These are phyloP conservation scores for Vaccinium darrowii DNA, from an alignment of 148 eudicot genomes.

Conservation along the genomic window DNA sequence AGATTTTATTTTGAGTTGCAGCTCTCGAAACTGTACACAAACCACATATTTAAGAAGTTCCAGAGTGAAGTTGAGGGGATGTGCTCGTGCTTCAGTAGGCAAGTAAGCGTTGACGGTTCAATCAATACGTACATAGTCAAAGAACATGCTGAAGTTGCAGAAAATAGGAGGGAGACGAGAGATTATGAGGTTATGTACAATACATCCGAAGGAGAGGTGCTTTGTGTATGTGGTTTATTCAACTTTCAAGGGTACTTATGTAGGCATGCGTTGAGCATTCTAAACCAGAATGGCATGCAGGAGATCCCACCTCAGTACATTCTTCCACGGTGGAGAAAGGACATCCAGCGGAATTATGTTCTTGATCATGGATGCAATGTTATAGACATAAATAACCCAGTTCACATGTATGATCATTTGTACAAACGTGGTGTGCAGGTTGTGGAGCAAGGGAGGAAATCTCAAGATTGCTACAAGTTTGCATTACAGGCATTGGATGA, in stretches of 20 bases:
- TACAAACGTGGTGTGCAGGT: slow-evolving; percentile 31
- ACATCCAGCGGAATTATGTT: slow-evolving; percentile 20
- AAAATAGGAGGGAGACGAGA: slow-evolving; percentile 23
- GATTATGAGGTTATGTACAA: slow-evolving; percentile 34
- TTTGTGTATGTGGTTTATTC: slow-evolving; percentile 37
- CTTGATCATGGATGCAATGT: slow-evolving; percentile 18
- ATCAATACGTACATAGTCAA: slow-evolving; percentile 28
- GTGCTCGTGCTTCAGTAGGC: slow-evolving; percentile 32
- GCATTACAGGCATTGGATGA: slow-evolving; percentile 26
- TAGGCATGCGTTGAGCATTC: slow-evolving; percentile 30
- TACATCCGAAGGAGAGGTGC: slow-evolving; percentile 25
- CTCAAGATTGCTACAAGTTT: slow-evolving; percentile 28
- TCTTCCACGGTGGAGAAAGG: slow-evolving; percentile 42
- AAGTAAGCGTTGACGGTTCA: slow-evolving; percentile 26
- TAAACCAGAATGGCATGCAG: slow-evolving; percentile 29
- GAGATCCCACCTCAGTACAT: slow-evolving; percentile 41
- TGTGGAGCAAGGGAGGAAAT: slow-evolving; percentile 33
- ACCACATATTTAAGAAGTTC: slow-evolving; percentile 25
- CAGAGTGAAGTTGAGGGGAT: slow-evolving; percentile 31
- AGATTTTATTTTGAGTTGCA: slow-evolving; percentile 34
- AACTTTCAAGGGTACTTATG: slow-evolving; percentile 34
- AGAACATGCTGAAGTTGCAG: slow-evolving; percentile 22
- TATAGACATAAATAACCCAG: slow-evolving; percentile 28
- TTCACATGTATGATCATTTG: slow-evolving; percentile 35
- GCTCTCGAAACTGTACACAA: slow-evolving; percentile 38